These are phyloP conservation scores for Solanum etuberosum DNA, from an alignment of 257 asterid genomes.

Conservation along the genomic window DNA sequence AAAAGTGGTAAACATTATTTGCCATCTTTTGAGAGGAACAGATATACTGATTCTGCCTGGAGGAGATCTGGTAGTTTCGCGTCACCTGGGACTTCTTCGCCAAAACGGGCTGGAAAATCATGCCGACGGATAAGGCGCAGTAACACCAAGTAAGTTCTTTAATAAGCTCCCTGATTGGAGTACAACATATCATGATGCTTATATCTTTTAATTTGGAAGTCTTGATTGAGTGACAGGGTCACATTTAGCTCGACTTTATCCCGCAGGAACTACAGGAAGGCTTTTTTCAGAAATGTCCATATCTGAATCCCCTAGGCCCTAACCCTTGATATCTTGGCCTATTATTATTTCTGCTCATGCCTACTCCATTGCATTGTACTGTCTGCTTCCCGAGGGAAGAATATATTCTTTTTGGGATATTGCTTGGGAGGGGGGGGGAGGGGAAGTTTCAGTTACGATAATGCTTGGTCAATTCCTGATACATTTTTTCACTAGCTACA, in stretches of 20 bases:
- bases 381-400: not conserved
- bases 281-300: not conserved
- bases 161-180: not conserved
- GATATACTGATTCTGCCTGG: conserved; percentile 28
- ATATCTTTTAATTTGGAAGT: not conserved
- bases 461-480: not conserved
- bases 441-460: not conserved
- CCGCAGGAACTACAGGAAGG: not conserved
- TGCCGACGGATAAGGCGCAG: conserved; percentile 72
- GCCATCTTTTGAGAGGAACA: conserved; percentile 44
- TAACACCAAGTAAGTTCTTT: conserved; percentile 39
- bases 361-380: not conserved
- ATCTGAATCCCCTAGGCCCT: not conserved
- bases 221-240: not conserved
- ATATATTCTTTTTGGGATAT: not conserved
- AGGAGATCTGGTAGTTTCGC: conserved; percentile 44
- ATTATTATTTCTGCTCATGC: not conserved
- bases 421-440: not conserved
- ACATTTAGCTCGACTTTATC: not conserved
- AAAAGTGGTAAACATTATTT: conserved; percentile 50
- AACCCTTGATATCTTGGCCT: not conserved
- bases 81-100: conserved; percentile 34
- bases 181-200: not conserved
- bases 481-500: not conserved
- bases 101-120: conserved; percentile 71